phyloP scores from a whole-genome alignment of 2,329 filamentous ascomycete species.

The Xylariaceae sp. region DNA sequence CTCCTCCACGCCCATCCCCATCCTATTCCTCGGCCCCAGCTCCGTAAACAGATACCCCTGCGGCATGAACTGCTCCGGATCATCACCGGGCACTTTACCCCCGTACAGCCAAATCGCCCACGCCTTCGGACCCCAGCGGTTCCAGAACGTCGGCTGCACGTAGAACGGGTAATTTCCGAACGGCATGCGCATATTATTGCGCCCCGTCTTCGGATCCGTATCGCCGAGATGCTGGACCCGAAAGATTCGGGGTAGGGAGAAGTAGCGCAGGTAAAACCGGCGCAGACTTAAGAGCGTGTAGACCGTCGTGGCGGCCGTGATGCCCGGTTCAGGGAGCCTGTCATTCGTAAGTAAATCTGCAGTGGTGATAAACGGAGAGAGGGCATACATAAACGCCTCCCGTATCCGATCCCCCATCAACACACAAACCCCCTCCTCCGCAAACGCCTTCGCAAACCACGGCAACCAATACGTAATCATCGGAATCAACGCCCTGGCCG shows the following conservation, averaged over 20 bases:
- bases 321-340: conserved; percentile 42
- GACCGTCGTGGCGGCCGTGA: conserved; percentile 37
- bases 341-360: neutral
- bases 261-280: conserved; percentile 50
- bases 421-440: conserved; percentile 47
- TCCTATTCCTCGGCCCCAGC: conserved; percentile 54
- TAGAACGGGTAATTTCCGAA: conserved; percentile 65
- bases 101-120: conserved; percentile 43
- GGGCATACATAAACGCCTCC: conserved; percentile 56
- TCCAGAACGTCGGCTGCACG: conserved; percentile 53
- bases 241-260: conserved; percentile 53
- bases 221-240: conserved; percentile 39
- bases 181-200: conserved; percentile 40
- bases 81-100: conserved; percentile 42
- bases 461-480: conserved; percentile 56
- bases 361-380: neutral
- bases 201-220: conserved; percentile 48
- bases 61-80: conserved; percentile 37
- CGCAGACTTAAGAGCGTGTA: conserved; percentile 47
- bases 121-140: conserved; percentile 55
- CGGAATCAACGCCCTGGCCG: conserved; percentile 54
- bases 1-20: conserved; percentile 48
- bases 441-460: conserved; percentile 40
- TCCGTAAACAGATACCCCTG: conserved; percentile 53
- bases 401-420: conserved; percentile 61